Base-by-base conservation (phyloP, 176 grass and related monocot species). In the Hyparrhenia diplandra region DNA sequence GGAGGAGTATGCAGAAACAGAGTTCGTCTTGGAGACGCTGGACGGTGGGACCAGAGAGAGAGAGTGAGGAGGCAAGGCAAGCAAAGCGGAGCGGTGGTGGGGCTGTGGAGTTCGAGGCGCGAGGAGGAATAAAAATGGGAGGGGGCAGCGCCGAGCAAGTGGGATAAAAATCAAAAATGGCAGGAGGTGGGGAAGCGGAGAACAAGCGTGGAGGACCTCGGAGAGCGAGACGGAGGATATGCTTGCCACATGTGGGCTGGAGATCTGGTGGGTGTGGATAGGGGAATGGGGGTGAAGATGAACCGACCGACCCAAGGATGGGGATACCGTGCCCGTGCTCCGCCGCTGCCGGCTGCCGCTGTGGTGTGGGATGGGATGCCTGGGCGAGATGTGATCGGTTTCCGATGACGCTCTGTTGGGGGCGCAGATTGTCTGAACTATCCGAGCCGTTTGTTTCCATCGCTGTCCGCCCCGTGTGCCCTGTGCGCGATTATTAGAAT, bases 51-150 rank as follows among this genome's bases (percentile, higher is more conserved):
- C n/a, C n/a, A n/a, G n/a, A n/a, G n/a, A 0, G 45, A 18, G 45
- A 51, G 46, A 20, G 17, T 5, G 12, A 47, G 13, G 54, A 45
- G 16, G 9, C n/a, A n/a, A 0, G 21, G 40, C 23, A 67, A 67
- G 46, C 63, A 31, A 28, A 55, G 72, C 24, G 5, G 14, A 10
- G 32, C 27, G 16, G 71, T 27, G 20, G 49, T 20, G n/a, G 34
- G 34, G 65, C 11, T 30, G 21, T 6, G 25, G 80, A 45, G 55
- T 47, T 79, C 86, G 86, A 83, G 80, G 79, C 42, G 78, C 14
- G 73, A 30, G 30, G 78, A 47, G 74, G 74, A 88, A 73, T 83
- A 78, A 83, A 88, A 73, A 58, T 54, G 27, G 34, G 63, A n/a
- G n/a, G n/a, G n/a, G 54, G 5, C 52, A 21, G 61, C 58, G 45